These are phyloP conservation scores for Barnettozyma sp. DNA, from an alignment of 805 yeast species.

Conservation along the genomic window DNA sequence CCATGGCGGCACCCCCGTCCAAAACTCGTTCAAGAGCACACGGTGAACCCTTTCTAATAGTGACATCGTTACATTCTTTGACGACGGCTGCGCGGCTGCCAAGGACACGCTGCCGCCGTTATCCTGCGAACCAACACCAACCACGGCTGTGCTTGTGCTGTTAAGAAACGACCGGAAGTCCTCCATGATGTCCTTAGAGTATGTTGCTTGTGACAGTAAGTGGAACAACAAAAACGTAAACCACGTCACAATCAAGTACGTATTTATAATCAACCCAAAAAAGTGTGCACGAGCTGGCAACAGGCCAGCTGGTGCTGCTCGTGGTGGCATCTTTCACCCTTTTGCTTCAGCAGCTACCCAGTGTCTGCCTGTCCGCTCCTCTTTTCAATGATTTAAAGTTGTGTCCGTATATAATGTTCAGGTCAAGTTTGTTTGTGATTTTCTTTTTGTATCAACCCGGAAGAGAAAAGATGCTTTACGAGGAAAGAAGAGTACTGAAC, in stretches of 20 bases:
- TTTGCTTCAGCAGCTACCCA: too few species aligned
- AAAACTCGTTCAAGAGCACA: conserved; percentile 1
- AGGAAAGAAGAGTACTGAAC: too few species aligned
- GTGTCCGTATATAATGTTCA: too few species aligned
- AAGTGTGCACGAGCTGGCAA: background rate
- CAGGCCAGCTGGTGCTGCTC: background rate
- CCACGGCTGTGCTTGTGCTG: too few species aligned
- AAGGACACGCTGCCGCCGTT: too few species aligned
- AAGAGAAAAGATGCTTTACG: background rate
- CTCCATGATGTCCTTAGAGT: background rate
- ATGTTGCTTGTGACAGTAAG: conserved; percentile 1
- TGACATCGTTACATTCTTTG: too few species aligned
- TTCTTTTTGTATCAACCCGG: background rate
- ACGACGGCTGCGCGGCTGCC: too few species aligned
- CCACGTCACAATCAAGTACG: background rate
- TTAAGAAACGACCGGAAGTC: conserved; percentile 3
- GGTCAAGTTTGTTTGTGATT: too few species aligned
- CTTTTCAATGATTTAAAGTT: too few species aligned
- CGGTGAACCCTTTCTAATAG: background rate
- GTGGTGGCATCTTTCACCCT: background rate
- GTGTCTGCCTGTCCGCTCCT: too few species aligned
- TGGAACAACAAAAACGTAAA: background rate
- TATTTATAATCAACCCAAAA: background rate
- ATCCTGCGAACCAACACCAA: too few species aligned
- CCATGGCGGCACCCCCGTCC: background rate